phyloP scores from a whole-genome alignment of 352 stramenopile genomes.

The Blastocystis sp. region DNA sequence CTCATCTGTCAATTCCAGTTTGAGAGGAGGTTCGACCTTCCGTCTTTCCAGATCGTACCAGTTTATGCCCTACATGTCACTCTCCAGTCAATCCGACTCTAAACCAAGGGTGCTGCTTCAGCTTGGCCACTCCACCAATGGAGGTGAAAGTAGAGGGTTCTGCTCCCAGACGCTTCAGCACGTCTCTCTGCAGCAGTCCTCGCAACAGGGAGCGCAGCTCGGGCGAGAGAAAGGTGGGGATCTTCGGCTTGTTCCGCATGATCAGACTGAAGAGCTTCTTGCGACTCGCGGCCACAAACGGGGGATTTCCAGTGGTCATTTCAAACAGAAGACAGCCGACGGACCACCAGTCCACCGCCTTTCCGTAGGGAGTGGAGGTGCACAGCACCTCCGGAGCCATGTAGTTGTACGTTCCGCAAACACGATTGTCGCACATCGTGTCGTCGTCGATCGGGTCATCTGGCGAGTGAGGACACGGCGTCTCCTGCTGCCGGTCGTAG shows the following conservation, averaged over 20 bases:
- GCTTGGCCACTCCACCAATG: constrained; percentile 86
- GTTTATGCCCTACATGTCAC: constrained; percentile 74
- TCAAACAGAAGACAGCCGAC: constrained; percentile 85
- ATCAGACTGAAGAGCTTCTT: constrained; percentile 81
- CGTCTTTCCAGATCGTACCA: constrained; percentile 85
- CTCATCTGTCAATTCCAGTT: constrained; percentile 77
- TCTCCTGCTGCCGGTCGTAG: constrained; percentile 14
- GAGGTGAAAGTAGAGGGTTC: constrained; percentile 93
- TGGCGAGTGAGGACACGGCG: not conserved
- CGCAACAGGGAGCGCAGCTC: constrained; percentile 88
- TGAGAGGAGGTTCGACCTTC: constrained; percentile 79
- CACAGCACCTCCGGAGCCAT: constrained; percentile 52
- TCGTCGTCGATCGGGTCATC: constrained; percentile 1
- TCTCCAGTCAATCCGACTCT: not conserved
- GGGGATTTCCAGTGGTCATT: constrained; percentile 85
- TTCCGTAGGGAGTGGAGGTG: constrained; percentile 71
- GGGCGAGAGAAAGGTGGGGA: constrained; percentile 75
- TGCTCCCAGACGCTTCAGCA: constrained; percentile 84
- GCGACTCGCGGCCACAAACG: constrained; percentile 80
- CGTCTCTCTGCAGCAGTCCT: constrained; percentile 89
- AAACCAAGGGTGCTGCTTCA: constrained; percentile 92
- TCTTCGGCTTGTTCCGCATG: constrained; percentile 73
- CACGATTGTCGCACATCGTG: constrained; percentile 25
- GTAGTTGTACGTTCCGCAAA: constrained; percentile 60
- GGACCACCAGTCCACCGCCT: constrained; percentile 86